These are phyloP conservation scores for Monosporascus ibericus DNA, from an alignment of 2,329 filamentous ascomycete genomes.

Conservation along the genomic window DNA sequence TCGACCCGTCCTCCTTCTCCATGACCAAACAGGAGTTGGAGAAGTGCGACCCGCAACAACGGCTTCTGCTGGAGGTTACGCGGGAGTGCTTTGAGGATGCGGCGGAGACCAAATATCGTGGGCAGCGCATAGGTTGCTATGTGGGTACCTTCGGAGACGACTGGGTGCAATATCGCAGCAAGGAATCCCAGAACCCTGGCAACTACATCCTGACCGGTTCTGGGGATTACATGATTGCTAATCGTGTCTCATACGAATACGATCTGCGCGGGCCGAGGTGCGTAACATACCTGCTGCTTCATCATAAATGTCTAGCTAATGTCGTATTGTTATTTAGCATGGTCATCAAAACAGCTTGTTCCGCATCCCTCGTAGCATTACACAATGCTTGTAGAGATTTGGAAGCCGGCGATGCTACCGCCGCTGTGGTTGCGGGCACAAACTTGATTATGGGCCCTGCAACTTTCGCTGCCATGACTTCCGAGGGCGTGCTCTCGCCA, in stretches of 20 bases:
- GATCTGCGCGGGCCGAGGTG: constrained; percentile 18
- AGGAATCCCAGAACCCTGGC: constrained; percentile 16
- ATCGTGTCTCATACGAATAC: constrained; percentile 22
- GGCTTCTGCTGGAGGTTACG: constrained; percentile 20
- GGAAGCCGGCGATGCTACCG: constrained; percentile 16
- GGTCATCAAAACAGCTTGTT: constrained; percentile 25
- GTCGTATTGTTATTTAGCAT: constrained; percentile 5
- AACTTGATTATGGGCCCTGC: constrained; percentile 17
- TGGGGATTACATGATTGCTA: constrained; percentile 22
- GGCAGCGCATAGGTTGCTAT: constrained; percentile 25
- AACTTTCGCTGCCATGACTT: constrained; percentile 12
- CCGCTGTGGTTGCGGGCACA: constrained; percentile 24
- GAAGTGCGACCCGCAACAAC: constrained; percentile 23
- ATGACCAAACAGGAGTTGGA: constrained; percentile 17
- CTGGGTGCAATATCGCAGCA: constrained; percentile 17
- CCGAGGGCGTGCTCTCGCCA: constrained; percentile 17
- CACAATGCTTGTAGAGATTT: constrained; percentile 23
- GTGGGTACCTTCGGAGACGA: constrained; percentile 27
- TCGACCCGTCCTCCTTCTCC: constrained; percentile 17
- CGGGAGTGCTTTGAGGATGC: constrained; percentile 25
- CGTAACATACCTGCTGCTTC: constrained; percentile 1
- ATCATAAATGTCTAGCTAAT: constrained; percentile 1
- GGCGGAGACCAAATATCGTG: constrained; percentile 22
- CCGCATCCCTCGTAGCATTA: constrained; percentile 19
- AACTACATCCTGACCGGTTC: constrained; percentile 18